Evolutionary conservation across 805 yeast species (phyloP).

Genomic region (Scheffersomyces coipomensis): DNA sequence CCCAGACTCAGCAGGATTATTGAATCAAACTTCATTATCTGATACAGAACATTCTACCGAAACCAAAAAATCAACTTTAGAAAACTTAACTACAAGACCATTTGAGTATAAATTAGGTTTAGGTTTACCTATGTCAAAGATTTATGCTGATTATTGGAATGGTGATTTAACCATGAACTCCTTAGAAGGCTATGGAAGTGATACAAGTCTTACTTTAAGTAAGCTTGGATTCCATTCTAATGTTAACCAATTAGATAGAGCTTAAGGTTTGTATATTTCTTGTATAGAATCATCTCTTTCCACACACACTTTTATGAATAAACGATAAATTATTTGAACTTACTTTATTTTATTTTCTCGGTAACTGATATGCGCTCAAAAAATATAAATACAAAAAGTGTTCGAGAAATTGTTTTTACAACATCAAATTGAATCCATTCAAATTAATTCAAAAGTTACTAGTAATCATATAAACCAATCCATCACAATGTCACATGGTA

Average conservation of each 20-base stretch:
- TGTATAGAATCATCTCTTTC: background rate
- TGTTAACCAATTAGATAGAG: constrained; percentile 69
- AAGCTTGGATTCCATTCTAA: constrained; percentile 71
- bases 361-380: background rate
- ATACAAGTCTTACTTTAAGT: constrained; percentile 75
- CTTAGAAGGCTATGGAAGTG: constrained; percentile 89
- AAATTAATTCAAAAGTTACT: background rate
- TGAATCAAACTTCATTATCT: constrained; percentile 41
- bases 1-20: constrained; percentile 13
- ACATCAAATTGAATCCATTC: too few species aligned
- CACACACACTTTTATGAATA: background rate
- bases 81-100: constrained; percentile 67
- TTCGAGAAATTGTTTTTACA: too few species aligned
- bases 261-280: constrained; percentile 27
- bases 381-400: background rate
- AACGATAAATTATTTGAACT: too few species aligned
- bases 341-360: background rate
- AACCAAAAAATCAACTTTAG: constrained; percentile 52
- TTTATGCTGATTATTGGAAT: constrained; percentile 96
- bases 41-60: constrained; percentile 22
- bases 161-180: constrained; percentile 83
- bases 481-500: constrained; percentile 16
- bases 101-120: constrained; percentile 76
- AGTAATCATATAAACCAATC: background rate
- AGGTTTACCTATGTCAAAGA: constrained; percentile 89